Percentiles rank a stretch among this genome's conserved stretches.
Evolutionary conservation across 2,329 filamentous ascomycete genomes (phyloP).

Genomic region (Ophiosphaerella herpotricha): DNA sequence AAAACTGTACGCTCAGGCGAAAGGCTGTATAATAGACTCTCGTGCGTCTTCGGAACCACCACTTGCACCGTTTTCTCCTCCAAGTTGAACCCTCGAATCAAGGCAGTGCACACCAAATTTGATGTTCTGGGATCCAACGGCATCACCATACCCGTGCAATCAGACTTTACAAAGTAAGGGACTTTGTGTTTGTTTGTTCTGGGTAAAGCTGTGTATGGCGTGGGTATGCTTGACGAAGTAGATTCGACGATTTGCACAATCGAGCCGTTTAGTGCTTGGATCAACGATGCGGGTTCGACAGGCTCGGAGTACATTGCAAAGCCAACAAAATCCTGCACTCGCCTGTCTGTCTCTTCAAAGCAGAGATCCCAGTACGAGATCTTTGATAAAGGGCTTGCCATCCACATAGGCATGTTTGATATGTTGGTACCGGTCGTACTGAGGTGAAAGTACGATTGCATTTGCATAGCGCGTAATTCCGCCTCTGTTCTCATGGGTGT

Average conservation of each 20-base stretch:
- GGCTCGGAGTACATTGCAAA: constrained; percentile 71
- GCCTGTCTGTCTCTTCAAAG: constrained; percentile 58
- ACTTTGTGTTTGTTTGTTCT: constrained; percentile 58
- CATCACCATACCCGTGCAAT: constrained; percentile 49
- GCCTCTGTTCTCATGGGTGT: constrained; percentile 61
- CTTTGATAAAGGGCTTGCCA: constrained; percentile 59
- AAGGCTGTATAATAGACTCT: constrained; percentile 23
- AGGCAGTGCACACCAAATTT: constrained; percentile 64
- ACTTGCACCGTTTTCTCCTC: constrained; percentile 62
- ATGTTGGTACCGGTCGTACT: constrained; percentile 11
- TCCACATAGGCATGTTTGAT: constrained; percentile 52
- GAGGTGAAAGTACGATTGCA: constrained; percentile 77
- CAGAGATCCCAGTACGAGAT: constrained; percentile 65
- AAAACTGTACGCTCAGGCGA: constrained; percentile 36
- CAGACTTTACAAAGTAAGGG: constrained; percentile 62
- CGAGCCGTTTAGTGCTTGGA: constrained; percentile 71
- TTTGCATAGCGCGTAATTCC: constrained; percentile 74
- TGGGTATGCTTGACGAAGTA: constrained; percentile 50
- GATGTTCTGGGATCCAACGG: constrained; percentile 65
- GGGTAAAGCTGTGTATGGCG: constrained; percentile 36
- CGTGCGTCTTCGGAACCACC: constrained; percentile 62
- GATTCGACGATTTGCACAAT: constrained; percentile 69
- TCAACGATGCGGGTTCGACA: constrained; percentile 61
- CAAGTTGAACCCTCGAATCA: constrained; percentile 72
- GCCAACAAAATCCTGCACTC: constrained; percentile 60